Base-by-base conservation (phyloP, 208 protist species). In the Leishmania aethiopica region DNA sequence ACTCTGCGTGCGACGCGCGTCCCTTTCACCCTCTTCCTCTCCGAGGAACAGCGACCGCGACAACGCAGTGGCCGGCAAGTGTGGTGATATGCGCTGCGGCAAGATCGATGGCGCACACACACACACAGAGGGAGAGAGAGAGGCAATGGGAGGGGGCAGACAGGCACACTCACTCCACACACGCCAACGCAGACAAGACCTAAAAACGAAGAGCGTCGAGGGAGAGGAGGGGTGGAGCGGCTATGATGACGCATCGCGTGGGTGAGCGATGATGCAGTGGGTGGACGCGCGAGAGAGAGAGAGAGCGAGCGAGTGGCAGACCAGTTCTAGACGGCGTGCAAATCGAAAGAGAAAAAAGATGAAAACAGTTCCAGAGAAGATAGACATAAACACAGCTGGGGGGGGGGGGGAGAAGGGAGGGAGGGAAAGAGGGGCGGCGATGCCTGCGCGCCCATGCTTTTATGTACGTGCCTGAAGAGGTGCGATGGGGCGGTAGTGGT, bases 151-250 rank as follows among this genome's bases (percentile, higher is more conserved):
- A 49, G 45, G 45, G 45, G 59, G n/a, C 28, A 28, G 59, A 35
- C 76, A 72, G 53, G 53, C 19, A 28, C 53, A 59, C 37, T 17
- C 75, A 53, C 75, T 25, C 67, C 59, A 78, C 32, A 59, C n/a
- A 72, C 66, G 86, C 59, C 22, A 70, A 76, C 35, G 75, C 37
- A 53, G 55, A 67, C n/a, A 76, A 55, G 22, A 66, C 25, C 32
- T 47, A 64, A 40, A 71, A 22, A 17, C n/a, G 51, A 60, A 77
- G 45, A 19, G 22, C 32, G 49, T 62, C 32, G 53, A 35, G 22
- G 25, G 19, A 62, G 49, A 60, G 53, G 45, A 60, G 73, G 22
- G 28, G 42, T 15, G 35, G n/a, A 10, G 53, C 45, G 49, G 67
- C 40, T 72, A 22, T 72, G 19, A 59, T 42, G 71, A 4, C 19